Evolutionary conservation across 2,329 filamentous ascomycete genomes (phyloP).

Genomic region (Lecanosticta acicola): DNA sequence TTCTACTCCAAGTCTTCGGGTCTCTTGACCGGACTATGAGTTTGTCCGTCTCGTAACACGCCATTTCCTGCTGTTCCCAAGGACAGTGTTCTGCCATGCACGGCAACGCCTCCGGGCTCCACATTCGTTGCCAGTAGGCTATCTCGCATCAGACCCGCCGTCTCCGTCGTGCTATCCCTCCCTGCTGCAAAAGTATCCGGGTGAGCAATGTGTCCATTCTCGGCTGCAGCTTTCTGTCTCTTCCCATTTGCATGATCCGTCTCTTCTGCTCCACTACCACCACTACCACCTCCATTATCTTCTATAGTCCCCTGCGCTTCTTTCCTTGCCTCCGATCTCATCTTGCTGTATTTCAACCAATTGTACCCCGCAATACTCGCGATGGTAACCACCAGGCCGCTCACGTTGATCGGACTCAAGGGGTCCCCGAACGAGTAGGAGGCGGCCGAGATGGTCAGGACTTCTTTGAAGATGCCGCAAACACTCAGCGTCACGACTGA

Average conservation of each 20-base stretch:
- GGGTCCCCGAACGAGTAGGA: conserved; percentile 83
- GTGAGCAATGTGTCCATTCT: conserved; percentile 15
- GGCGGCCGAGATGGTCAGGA: conserved; percentile 87
- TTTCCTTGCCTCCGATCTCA: conserved; percentile 67
- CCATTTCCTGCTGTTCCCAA: neutral
- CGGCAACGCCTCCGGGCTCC: conserved; percentile 11
- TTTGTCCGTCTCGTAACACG: neutral
- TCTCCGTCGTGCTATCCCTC: conserved; percentile 26
- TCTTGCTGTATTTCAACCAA: conserved; percentile 85
- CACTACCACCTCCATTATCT: no score
- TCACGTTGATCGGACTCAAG: conserved; percentile 79
- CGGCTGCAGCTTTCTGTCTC: neutral
- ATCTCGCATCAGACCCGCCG: conserved; percentile 22
- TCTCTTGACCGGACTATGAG: conserved; percentile 40
- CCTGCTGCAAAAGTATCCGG: conserved; percentile 15
- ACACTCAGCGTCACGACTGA: conserved; percentile 94
- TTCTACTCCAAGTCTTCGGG: conserved; percentile 41
- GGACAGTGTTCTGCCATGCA: conserved; percentile 20
- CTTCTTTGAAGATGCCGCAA: conserved; percentile 98
- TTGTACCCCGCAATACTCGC: conserved; percentile 85
- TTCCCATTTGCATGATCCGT: no score
- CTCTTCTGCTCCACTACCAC: no score
- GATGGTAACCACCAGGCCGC: conserved; percentile 79
- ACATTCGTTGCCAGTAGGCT: conserved; percentile 15
- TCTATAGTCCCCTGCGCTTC: conserved; percentile 40